Evolutionary conservation across 2,329 filamentous ascomycete genomes (phyloP), one percentile per base, ranked within the genome.

Genomic region (Exophiala xenobiotica): DNA sequence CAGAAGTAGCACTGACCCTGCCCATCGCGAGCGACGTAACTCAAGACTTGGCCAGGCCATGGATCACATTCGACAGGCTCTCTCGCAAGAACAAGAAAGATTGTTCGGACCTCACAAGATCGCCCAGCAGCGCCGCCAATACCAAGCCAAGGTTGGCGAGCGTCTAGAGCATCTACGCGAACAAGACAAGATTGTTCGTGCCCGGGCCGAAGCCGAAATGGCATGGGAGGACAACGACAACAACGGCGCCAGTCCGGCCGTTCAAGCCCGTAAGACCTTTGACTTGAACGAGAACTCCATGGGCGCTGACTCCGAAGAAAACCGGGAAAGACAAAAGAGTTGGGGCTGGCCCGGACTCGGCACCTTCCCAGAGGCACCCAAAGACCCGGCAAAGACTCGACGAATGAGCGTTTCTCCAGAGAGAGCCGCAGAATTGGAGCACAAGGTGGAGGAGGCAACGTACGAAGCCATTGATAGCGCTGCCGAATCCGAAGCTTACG

Each of bases 281-380:
- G 44, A 55, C 16, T 37, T 50, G 40, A 55, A 58, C 31, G 55
- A 58, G 44, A 58, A 58, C 39, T 53, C 52, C 35, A 58, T 58
- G 55, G 55, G 55, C 9, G 40, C 35, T 33, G 33, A 47, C 18
- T 58, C 55, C n/a, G 52, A 58, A 16, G 20, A 27, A 47, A 43
- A n/a, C 11, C 19, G 22, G 37, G n/a, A 22, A 22, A 18, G 29
- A 50, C 33, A 46, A 16, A 14, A 22, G 18, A 40, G 27, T 22
- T 58, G 55, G 55, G 52, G 55, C 12, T 58, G 50, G 50, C 44
- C 50, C 3, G 50, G 50, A 1, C 23, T 53, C 6, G 50, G 50
- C 11, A 40, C 44, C 1, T 41, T 14, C 31, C 22, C 39, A 14
- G 46, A 39, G n/a, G 19, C 22, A n/a, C n/a, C 31, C 19, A 24